A percentile compares a stretch with the other conserved stretches of the same genome.
These are phyloP conservation scores for Westerdykella aurantiaca DNA, from an alignment of 2,329 filamentous ascomycete genomes.

Conservation along the genomic window DNA sequence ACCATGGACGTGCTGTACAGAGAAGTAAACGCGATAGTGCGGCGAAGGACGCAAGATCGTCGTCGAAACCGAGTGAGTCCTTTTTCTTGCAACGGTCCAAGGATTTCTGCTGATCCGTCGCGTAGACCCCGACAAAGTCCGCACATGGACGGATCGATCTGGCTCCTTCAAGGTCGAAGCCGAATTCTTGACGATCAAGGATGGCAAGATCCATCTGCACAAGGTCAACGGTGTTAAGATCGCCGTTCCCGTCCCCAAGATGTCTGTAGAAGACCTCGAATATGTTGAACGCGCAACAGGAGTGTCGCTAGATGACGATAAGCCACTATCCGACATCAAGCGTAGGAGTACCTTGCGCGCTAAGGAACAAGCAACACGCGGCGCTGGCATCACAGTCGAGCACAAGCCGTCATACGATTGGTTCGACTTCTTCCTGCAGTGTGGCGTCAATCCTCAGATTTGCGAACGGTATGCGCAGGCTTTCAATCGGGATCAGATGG, in stretches of 20 bases:
- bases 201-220: constrained; percentile 95
- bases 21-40: constrained; percentile 66
- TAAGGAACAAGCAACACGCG: constrained; percentile 45
- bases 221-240: constrained; percentile 99
- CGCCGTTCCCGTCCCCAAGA: constrained; percentile 88
- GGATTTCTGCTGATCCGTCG: constrained; percentile 7
- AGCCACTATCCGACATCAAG: constrained; percentile 79
- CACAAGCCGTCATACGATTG: constrained; percentile 82
- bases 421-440: constrained; percentile 96
- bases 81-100: background rate
- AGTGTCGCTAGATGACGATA: constrained; percentile 83
- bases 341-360: constrained; percentile 42
- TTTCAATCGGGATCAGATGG: constrained; percentile 89
- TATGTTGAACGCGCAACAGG: constrained; percentile 89
- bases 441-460: constrained; percentile 84
- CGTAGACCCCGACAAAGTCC: constrained; percentile 66
- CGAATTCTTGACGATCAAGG: constrained; percentile 88
- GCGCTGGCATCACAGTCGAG: constrained; percentile 57
- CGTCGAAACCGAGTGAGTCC: constrained; percentile 66
- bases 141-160: constrained; percentile 91
- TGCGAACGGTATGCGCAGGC: constrained; percentile 92
- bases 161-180: constrained; percentile 97
- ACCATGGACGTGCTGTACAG: constrained; percentile 65
- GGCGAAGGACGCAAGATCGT: constrained; percentile 47
- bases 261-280: constrained; percentile 91